phyloP scores from a whole-genome alignment of 164 flowering plant genomes.

The Chimonanthus praecox region DNA sequence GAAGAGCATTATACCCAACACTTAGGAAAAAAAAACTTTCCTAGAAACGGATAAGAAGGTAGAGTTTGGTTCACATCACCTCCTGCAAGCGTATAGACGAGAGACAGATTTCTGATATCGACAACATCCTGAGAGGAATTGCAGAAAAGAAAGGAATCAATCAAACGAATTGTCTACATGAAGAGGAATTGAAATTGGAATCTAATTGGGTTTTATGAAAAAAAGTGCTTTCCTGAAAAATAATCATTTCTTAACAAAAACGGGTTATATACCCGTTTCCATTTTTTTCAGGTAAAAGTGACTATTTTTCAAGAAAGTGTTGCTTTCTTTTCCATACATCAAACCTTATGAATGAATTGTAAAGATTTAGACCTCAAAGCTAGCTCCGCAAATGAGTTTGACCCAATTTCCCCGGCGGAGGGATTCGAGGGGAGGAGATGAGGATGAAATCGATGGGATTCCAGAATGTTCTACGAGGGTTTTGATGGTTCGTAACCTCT shows the following conservation, averaged over 20 bases:
- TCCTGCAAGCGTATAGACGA: constrained; percentile 84
- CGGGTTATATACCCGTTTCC: too few relatives aligned
- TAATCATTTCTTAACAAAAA: too few relatives aligned
- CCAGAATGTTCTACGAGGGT: constrained; percentile 27
- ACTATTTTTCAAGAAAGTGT: neutral
- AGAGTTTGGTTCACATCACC: constrained; percentile 25
- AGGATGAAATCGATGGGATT: constrained; percentile 30
- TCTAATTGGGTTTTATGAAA: neutral
- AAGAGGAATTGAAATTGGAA: neutral
- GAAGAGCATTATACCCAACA: too few relatives aligned
- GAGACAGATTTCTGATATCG: constrained; percentile 77
- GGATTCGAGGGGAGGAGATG: constrained; percentile 39
- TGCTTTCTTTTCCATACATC: neutral
- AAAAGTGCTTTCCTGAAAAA: too few relatives aligned
- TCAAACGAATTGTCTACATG: neutral
- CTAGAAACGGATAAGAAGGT: neutral
- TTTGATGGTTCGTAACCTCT: constrained; percentile 27
- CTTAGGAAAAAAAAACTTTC: too few relatives aligned
- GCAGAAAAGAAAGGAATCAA: neutral
- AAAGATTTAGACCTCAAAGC: constrained; percentile 54
- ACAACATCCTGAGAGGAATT: constrained; percentile 46
- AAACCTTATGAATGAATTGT: too few relatives aligned
- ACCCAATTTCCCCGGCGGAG: constrained; percentile 70
- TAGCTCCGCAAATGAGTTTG: constrained; percentile 89
- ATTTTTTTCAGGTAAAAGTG: too few relatives aligned